phyloP scores from a whole-genome alignment of 2,329 filamentous ascomycete species.

The Hypomyces rosellus region DNA sequence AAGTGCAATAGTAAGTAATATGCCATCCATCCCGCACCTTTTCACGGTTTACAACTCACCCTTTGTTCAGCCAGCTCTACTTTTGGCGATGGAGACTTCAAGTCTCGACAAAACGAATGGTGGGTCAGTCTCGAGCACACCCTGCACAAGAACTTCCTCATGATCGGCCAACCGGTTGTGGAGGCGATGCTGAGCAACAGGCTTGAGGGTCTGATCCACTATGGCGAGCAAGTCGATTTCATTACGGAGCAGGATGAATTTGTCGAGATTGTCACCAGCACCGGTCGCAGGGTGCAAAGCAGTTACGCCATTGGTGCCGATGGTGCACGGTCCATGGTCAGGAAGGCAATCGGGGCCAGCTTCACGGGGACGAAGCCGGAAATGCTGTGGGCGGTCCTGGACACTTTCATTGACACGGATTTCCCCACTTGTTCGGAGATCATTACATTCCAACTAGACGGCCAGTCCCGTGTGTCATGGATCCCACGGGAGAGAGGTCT shows the following conservation, averaged over 20 bases:
- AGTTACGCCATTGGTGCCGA: constrained; percentile 47
- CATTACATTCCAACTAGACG: constrained; percentile 40
- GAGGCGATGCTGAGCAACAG: constrained; percentile 32
- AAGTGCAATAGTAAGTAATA: constrained; percentile 40
- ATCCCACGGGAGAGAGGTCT: constrained; percentile 42
- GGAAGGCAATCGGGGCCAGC: constrained; percentile 30
- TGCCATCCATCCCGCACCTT: neutral
- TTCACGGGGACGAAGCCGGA: constrained; percentile 43
- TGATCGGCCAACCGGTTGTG: constrained; percentile 43
- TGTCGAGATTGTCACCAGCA: constrained; percentile 29
- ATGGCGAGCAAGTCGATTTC: constrained; percentile 30
- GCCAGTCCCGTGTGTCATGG: constrained; percentile 41
- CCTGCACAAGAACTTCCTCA: constrained; percentile 42
- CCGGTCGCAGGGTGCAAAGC: constrained; percentile 26
- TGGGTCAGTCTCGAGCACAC: constrained; percentile 40
- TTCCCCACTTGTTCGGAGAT: constrained; percentile 41
- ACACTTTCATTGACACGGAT: constrained; percentile 43
- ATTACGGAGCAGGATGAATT: constrained; percentile 54
- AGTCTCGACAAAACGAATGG: constrained; percentile 41
- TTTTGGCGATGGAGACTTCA: constrained; percentile 40
- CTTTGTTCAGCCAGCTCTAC: constrained; percentile 38
- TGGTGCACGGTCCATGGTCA: constrained; percentile 43
- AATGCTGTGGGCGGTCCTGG: constrained; percentile 44
- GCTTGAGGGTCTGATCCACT: constrained; percentile 28
- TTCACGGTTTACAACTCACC: neutral